Evolutionary conservation across 2,329 filamentous ascomycete genomes (phyloP).

Genomic region (Magnaporthales sp.): DNA sequence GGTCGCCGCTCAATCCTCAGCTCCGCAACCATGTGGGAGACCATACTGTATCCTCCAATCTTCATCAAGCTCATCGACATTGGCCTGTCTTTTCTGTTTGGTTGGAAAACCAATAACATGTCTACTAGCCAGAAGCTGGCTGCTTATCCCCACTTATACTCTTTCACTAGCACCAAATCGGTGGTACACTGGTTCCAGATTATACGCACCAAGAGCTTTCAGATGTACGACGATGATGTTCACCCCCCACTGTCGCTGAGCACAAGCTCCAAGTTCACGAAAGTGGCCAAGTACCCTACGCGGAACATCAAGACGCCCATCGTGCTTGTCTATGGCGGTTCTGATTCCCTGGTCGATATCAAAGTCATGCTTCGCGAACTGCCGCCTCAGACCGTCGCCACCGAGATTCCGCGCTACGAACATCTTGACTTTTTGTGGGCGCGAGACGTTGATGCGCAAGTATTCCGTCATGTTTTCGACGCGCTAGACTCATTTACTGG

Average conservation of each 20-base stretch:
- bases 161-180: slow-evolving; percentile 91
- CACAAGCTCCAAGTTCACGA: slow-evolving; percentile 77
- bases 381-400: slow-evolving; percentile 75
- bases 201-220: slow-evolving; percentile 90
- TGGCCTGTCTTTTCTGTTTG: slow-evolving; percentile 74
- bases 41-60: slow-evolving; percentile 86
- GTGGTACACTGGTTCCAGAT: slow-evolving; percentile 99
- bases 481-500: slow-evolving; percentile 67
- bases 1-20: slow-evolving; percentile 85
- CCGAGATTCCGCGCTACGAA: slow-evolving; percentile 85
- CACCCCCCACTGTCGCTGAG: slow-evolving; percentile 57
- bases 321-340: slow-evolving; percentile 86
- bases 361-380: slow-evolving; percentile 84
- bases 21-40: slow-evolving; percentile 95
- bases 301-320: slow-evolving; percentile 95
- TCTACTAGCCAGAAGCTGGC: slow-evolving; percentile 81
- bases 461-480: slow-evolving; percentile 87
- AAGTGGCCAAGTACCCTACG: slow-evolving; percentile 92
- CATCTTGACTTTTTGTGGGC: slow-evolving; percentile 97
- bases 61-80: slow-evolving; percentile 84
- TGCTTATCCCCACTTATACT: slow-evolving; percentile 92
- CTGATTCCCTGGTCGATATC: slow-evolving; percentile 90
- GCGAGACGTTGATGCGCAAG: slow-evolving; percentile 69
- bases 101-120: slow-evolving; percentile 83
- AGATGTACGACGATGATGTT: slow-evolving; percentile 97